Base-by-base conservation (phyloP, 1,284 basidiomycete species). In the Taiwanofungus camphoratus region DNA sequence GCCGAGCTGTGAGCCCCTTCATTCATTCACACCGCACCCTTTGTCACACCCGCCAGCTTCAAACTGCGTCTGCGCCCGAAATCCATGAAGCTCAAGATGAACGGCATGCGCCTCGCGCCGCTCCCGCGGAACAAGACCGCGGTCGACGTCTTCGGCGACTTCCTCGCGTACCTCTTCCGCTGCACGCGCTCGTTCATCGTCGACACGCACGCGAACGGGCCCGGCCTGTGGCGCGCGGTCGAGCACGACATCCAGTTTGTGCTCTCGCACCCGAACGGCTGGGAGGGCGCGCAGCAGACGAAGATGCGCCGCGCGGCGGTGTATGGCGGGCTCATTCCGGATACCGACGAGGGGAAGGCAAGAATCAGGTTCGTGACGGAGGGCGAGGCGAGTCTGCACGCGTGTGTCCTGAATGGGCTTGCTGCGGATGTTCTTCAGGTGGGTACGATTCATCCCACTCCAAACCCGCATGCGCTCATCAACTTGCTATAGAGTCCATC, bases 261-360 rank as follows among this genome's bases (percentile, higher is more conserved):
- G 5, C 64, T 87, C 35, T 80, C 77, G 35, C 85, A 87, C 58
- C 85, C 86, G 9, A 88, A 87, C 52, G 85, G 85, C 6, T 88
- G 85, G 85, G 85, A 87, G 55, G 84, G 84, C 15, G 79, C 81
- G 1, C 85, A 87, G 54, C 86, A 88, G 57, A 77, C 78, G 27
- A 79, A 77, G 60, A 84, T 87, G 80, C 73, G 85, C 42, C 68
- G 79, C 43, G 77, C 76, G 0, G 83, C 84, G 0, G 71, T 82
- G 8, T 72, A 76, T 50, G 85, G 79, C 5, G 74, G 74, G 9
- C 60, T 88, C 23, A 79, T 88, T 21, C 76, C 81, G 1, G 79
- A 86, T 57, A 83, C 79, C 1, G 78, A 80, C 52, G 79, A 76
- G 44, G 83, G 81, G 3, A 77, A 76, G 49, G 73, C 82, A 1